Base-by-base conservation (phyloP, 768 basidiomycete species). In the Xerocomus potaroensis region DNA sequence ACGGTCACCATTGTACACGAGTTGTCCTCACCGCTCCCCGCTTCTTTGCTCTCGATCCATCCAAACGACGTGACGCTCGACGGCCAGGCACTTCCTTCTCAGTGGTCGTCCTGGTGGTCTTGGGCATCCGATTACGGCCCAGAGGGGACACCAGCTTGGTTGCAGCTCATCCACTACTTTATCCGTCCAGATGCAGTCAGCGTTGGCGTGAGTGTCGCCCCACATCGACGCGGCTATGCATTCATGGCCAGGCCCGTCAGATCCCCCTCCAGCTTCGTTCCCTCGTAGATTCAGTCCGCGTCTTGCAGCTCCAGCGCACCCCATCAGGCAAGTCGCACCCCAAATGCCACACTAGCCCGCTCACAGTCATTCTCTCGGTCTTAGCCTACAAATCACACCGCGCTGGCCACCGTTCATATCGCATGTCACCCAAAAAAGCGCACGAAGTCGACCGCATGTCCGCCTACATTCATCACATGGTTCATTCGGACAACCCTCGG, bases 361-460 rank as follows among this genome's bases (percentile, higher is more conserved):
- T 30, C 16, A 14, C n/a, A 31, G 47, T 14, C 36, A 39, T 41
- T n/a, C 16, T 23, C 41, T 45, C 24, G 19, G 40, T 8, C 23
- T 26, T 22, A 57, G 52, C 37, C 5, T 49, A 51, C 45, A 46
- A 49, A 35, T 44, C 41, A 14, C 32, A 29, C 36, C 19, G 18
- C 23, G 44, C 38, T 15, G 35, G 45, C 33, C 35, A 42, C 44
- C 50, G 54, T 18, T 30, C 49, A 22, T 61, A 63, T 26, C 82
- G 85, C 14, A 82, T 86, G 77, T 85, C 84, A 4, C 84, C 84
- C 5, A 89, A 89, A 62, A 89, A 89, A 60, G 67, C 69, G 3
- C 86, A 89, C 51, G 87, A 89, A 60, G 83, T 89, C 37, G 53
- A 66, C 1, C 75, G 77, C 39, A 87, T 87, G 84, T 67, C 72